Evolutionary conservation across 2,329 filamentous ascomycete genomes (phyloP).

Genomic region (Fusarium sp.): DNA sequence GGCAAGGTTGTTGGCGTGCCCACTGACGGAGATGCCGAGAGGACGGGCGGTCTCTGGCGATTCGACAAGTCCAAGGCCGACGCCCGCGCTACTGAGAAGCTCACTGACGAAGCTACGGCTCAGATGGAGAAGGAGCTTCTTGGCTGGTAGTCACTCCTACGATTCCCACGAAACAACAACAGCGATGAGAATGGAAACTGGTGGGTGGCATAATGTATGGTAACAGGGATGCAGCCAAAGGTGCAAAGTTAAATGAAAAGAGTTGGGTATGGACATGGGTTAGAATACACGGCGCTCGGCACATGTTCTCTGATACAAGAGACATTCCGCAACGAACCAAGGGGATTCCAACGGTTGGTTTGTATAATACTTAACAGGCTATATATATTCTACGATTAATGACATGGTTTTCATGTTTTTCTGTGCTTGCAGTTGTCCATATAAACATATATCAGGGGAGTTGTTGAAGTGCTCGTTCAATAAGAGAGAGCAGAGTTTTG

Average conservation of each 20-base stretch:
- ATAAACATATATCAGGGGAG: not conserved
- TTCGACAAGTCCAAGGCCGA: constrained; percentile 63
- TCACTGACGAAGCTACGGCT: constrained; percentile 54
- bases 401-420: constrained; percentile 19
- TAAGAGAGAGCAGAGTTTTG: not conserved
- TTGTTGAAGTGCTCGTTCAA: not conserved
- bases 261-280: constrained; percentile 21
- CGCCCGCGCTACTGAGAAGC: constrained; percentile 50
- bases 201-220: constrained; percentile 21
- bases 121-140: constrained; percentile 59
- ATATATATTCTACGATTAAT: constrained; percentile 37
- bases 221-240: not conserved
- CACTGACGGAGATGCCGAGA: constrained; percentile 65
- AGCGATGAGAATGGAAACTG: not conserved
- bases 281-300: constrained; percentile 31
- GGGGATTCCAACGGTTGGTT: constrained; percentile 7
- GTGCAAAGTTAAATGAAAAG: constrained; percentile 7
- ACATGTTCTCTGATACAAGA: constrained; percentile 20
- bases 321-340: constrained; percentile 10
- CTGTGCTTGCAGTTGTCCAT: not conserved
- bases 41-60: constrained; percentile 70
- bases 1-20: constrained; percentile 60
- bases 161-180: not conserved
- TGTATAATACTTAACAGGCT: constrained; percentile 35
- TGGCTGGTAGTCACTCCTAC: constrained; percentile 48